Evolutionary conservation across 108 stramenopile species (phyloP).

Genomic region (Nitzschia putrida): DNA sequence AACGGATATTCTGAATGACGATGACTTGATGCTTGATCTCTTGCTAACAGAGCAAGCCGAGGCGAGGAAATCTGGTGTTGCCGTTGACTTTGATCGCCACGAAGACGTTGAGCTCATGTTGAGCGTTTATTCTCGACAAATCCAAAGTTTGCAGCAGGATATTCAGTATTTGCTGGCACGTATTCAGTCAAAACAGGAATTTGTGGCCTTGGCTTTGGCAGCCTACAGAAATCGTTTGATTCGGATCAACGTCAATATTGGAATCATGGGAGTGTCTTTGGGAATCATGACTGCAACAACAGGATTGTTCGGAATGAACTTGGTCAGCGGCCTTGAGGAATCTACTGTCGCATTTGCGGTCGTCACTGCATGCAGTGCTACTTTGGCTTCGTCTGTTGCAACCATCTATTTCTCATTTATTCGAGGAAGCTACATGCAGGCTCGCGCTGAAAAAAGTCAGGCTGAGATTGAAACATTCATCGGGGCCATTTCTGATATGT

Average conservation of each 20-base stretch:
- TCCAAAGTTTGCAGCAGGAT: constrained; percentile 66
- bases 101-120: constrained; percentile 78
- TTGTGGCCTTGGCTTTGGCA: constrained; percentile 73
- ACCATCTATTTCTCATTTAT: constrained; percentile 41
- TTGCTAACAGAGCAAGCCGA: constrained; percentile 77
- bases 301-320: constrained; percentile 91
- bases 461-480: constrained; percentile 58
- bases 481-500: constrained; percentile 56
- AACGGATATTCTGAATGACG: constrained; percentile 67
- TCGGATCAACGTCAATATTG: constrained; percentile 81
- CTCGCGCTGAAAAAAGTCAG: constrained; percentile 44
- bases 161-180: constrained; percentile 65
- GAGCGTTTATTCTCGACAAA: constrained; percentile 82
- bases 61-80: constrained; percentile 39
- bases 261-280: constrained; percentile 60
- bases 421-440: constrained; percentile 40
- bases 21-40: constrained; percentile 81
- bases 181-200: constrained; percentile 88
- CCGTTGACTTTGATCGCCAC: constrained; percentile 60
- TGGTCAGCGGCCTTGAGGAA: constrained; percentile 76
- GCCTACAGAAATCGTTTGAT: constrained; percentile 86
- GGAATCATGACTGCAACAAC: constrained; percentile 72
- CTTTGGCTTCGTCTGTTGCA: constrained; percentile 24
- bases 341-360: constrained; percentile 58
- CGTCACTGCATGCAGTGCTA: constrained; percentile 42